Base-by-base conservation (phyloP, 192 early-diverging fungal species). In the Coemansia sp. region DNA sequence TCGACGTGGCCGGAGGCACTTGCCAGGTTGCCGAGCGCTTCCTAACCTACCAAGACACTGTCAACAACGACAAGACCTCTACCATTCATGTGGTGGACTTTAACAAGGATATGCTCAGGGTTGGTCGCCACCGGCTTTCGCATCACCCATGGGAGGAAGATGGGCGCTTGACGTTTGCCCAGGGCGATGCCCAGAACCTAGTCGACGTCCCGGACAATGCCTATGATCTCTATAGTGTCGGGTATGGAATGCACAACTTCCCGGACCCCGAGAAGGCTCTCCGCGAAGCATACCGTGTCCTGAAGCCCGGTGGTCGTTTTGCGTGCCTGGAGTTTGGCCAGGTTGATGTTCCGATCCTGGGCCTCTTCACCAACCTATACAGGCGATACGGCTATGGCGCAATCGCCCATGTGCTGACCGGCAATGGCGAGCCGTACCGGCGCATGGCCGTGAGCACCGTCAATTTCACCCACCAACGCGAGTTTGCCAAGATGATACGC, bases 1-100 rank as follows among this genome's bases (percentile, higher is more conserved):
- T 98, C 41, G 94, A 98, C 64, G 91, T 98, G 27, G 94, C 94
- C 9, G 94, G 94, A 19, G 94, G 94, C 41, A 96, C 94, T 21
- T 90, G 90, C 51, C 91, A 98, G 43, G 93, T 98, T 64, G 92
- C 91, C 7, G 65, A 90, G 64, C 82, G 90, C 23, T 98, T 93
- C 60, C 67, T 98, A 38, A 83, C 91, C 42, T 86, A 86, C 54
- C 79, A 84, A 41, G 77, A 80, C 41, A 64, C 73, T 20, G 78
- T 79, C 30, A 80, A 92, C 64, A 72, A 75, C 14, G 82, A 82
- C 19, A 40, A 45, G 10, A 54, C 76, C 14, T 46, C 54, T 2
- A 58, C 74, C 6, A 92, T 93, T 7, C 85, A 82, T 16, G 78
- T 97, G 18, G 80, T 97, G n/a, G 94, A 98, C 60, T 92, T 96